Conservation (phyloP, 1,139 yeast genomes). For the Candida tetrigidarum region DNA sequence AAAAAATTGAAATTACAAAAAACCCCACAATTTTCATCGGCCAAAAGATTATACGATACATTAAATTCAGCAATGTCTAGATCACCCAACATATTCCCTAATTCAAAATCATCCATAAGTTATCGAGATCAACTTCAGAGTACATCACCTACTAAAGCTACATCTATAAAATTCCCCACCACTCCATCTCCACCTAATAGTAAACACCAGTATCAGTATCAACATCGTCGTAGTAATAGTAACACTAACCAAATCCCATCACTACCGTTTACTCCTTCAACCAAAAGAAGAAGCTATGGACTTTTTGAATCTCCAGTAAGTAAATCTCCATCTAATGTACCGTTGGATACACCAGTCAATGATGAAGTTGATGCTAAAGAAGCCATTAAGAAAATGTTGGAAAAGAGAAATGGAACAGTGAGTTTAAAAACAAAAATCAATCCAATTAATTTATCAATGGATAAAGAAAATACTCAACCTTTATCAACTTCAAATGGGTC, state of each 20-base stretch:
- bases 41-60: constrained; percentile 31
- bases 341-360: constrained; percentile 43
- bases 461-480: neutral
- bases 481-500: neutral
- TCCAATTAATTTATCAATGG: neutral
- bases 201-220: neutral
- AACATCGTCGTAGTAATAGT: neutral
- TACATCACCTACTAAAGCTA: neutral
- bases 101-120: neutral
- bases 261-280: constrained; percentile 47
- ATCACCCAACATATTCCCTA: constrained; percentile 1
- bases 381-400: constrained; percentile 23
- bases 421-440: neutral
- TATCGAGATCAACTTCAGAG: constrained; percentile 2
- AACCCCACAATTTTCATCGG: constrained; percentile 49
- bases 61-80: constrained; percentile 21
- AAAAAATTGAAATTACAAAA: constrained; percentile 33
- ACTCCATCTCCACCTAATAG: constrained; percentile 4
- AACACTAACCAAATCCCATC: neutral
- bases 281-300: constrained; percentile 39
- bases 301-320: constrained; percentile 38
- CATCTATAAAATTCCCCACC: neutral
- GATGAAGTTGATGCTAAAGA: constrained; percentile 20
- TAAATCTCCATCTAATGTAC: constrained; percentile 32
- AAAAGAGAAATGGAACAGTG: constrained; percentile 15